Conservation (phyloP, 768 basidiomycete species). For the Xerocomellus intermedius region DNA sequence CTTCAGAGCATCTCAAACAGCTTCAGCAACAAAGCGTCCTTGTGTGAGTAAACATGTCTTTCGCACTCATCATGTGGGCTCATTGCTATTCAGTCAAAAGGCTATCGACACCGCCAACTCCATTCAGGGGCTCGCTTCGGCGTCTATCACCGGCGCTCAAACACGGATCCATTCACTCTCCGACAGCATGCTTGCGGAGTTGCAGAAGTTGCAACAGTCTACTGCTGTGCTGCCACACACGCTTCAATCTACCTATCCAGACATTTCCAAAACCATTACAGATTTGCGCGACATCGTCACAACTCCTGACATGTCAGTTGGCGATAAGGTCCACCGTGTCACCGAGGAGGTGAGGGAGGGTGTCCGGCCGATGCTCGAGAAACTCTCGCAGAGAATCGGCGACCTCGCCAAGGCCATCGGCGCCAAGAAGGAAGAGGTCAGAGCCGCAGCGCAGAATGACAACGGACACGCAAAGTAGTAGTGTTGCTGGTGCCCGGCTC, state of each 20-base stretch:
- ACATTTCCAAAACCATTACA: constrained; percentile 49
- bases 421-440: constrained; percentile 29
- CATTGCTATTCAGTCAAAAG: constrained; percentile 48
- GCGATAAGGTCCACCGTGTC: constrained; percentile 61
- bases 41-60: constrained; percentile 45
- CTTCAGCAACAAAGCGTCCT: constrained; percentile 63
- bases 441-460: constrained; percentile 3
- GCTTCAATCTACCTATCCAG: constrained; percentile 56
- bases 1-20: constrained; percentile 69
- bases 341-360: constrained; percentile 57
- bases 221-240: constrained; percentile 57
- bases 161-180: constrained; percentile 58
- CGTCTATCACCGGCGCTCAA: constrained; percentile 54
- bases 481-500: background rate
- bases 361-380: constrained; percentile 61
- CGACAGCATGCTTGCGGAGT: constrained; percentile 62
- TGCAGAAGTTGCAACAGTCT: constrained; percentile 63
- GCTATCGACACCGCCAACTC: constrained; percentile 66
- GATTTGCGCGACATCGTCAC: constrained; percentile 56
- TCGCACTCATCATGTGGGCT: constrained; percentile 2
- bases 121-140: constrained; percentile 58
- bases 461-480: constrained; percentile 13
- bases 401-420: constrained; percentile 28
- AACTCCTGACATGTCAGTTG: constrained; percentile 52
- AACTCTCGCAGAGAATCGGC: constrained; percentile 40